These are phyloP conservation scores for Macadamia tetraphylla DNA, from an alignment of 164 flowering plant species.

Conservation along the genomic window DNA sequence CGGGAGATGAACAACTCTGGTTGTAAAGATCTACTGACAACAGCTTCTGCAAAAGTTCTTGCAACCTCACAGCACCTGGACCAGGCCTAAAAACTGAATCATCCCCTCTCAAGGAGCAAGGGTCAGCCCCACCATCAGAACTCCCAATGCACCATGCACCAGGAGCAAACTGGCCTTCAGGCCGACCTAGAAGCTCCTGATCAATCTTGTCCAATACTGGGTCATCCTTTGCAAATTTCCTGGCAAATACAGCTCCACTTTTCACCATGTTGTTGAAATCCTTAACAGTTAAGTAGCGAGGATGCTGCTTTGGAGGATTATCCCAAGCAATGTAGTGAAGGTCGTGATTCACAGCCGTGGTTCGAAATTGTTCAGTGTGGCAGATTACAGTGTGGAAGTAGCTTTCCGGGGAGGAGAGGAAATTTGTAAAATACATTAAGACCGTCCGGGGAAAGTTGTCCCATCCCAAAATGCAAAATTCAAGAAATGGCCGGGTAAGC, in stretches of 20 bases:
- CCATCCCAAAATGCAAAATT: slow-evolving; percentile 40
- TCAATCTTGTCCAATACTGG: slow-evolving; percentile 72
- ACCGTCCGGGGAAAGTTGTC: slow-evolving; percentile 16
- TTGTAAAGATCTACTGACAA: neutral
- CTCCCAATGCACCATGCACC: slow-evolving; percentile 82
- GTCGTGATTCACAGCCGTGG: slow-evolving; percentile 27
- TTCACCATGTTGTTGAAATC: slow-evolving; percentile 11
- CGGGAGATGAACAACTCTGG: neutral
- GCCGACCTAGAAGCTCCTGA: slow-evolving; percentile 40
- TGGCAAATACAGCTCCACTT: slow-evolving; percentile 69
- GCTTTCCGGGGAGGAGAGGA: slow-evolving; percentile 5
- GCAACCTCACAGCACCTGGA: slow-evolving; percentile 51
- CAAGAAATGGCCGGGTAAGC: neutral
- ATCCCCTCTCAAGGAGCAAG: slow-evolving; percentile 45
- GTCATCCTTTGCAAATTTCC: slow-evolving; percentile 53
- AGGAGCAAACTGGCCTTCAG: slow-evolving; percentile 42
- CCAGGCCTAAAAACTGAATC: slow-evolving; percentile 42
- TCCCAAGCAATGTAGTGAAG: slow-evolving; percentile 8
- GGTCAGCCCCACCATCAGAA: slow-evolving; percentile 46
- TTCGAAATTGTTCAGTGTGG: slow-evolving; percentile 12
- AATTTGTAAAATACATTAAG: slow-evolving; percentile 7
- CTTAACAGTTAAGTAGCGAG: neutral
- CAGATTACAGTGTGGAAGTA: slow-evolving; percentile 32
- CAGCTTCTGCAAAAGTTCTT: slow-evolving; percentile 21
- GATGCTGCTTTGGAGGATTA: slow-evolving; percentile 10